Percentiles rank a stretch among this genome's conserved stretches.
Evolutionary conservation across 441 rosid genomes (phyloP).

Genomic region (Populus tomentosa): DNA sequence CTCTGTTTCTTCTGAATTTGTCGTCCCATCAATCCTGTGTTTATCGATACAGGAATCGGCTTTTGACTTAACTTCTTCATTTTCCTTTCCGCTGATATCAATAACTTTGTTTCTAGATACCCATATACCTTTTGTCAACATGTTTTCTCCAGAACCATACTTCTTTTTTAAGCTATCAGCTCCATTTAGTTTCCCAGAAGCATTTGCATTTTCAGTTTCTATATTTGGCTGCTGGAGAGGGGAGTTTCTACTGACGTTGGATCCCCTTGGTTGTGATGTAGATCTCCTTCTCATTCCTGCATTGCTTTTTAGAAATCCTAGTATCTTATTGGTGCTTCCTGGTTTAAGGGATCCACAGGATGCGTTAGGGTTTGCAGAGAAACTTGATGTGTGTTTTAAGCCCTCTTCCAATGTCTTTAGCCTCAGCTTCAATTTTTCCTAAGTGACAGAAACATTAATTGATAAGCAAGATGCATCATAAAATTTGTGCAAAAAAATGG

Average conservation of each 20-base stretch:
- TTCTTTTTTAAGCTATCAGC: slow-evolving; percentile 29
- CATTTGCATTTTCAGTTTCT: slow-evolving; percentile 26
- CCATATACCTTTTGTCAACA: slow-evolving; percentile 43
- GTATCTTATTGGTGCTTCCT: slow-evolving; percentile 50
- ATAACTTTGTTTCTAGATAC: slow-evolving; percentile 42
- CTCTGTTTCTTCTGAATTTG: slow-evolving; percentile 19
- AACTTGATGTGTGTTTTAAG: slow-evolving; percentile 39
- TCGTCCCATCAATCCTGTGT: slow-evolving; percentile 16
- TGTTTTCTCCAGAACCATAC: slow-evolving; percentile 28
- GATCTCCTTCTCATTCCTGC: slow-evolving; percentile 65
- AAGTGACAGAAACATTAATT: background rate
- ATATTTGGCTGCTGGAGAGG: slow-evolving; percentile 35
- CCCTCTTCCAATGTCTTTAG: slow-evolving; percentile 74
- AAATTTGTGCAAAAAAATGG: background rate
- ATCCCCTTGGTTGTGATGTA: slow-evolving; percentile 55
- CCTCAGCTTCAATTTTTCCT: slow-evolving; percentile 86
- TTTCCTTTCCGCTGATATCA: slow-evolving; percentile 62
- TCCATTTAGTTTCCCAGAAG: slow-evolving; percentile 16
- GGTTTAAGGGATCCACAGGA: slow-evolving; percentile 38
- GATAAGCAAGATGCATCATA: background rate
- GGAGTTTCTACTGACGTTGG: slow-evolving; percentile 34
- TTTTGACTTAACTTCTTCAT: slow-evolving; percentile 34
- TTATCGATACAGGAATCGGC: slow-evolving; percentile 16
- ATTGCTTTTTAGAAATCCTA: slow-evolving; percentile 62
- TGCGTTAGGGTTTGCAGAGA: slow-evolving; percentile 17